phyloP scores from a whole-genome alignment of 345 rosid genomes.

The Acer saccharum region DNA sequence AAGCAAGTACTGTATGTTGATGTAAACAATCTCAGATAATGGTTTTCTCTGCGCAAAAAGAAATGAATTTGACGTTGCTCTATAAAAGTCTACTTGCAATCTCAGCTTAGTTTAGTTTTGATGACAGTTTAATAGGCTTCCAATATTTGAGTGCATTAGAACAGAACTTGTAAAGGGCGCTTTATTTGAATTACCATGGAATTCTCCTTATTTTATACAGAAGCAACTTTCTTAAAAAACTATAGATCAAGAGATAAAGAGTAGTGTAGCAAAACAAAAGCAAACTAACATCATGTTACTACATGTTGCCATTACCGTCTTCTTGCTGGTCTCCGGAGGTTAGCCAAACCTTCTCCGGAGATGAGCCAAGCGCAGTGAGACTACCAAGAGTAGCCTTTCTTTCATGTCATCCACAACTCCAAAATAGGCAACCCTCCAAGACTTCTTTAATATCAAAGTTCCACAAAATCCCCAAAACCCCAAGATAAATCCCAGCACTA shows the following conservation, averaged over 20 bases:
- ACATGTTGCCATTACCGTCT: not conserved
- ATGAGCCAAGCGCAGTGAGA: not conserved
- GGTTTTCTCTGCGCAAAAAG: too few species aligned
- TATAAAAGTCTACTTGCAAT: not conserved
- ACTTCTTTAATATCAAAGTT: not conserved
- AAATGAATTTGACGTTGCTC: not conserved
- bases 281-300: not conserved
- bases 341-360: not conserved
- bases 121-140: too few species aligned
- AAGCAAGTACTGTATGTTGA: not conserved
- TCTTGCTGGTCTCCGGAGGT: not conserved
- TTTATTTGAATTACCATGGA: too few species aligned
- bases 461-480: slow-evolving; percentile 15
- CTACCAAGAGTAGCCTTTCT: not conserved
- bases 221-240: not conserved
- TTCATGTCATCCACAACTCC: not conserved
- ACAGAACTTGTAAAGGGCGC: too few species aligned
- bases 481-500: not conserved
- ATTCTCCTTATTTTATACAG: not conserved
- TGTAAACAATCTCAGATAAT: not conserved
- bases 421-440: slow-evolving; percentile 14
- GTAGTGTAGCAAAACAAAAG: not conserved
- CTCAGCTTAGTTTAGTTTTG: too few species aligned
- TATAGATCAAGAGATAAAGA: not conserved
- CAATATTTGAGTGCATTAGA: not conserved